Evolutionary conservation across 176 grass and related monocot species (phyloP), one percentile per base, ranked within the genome.

Genomic region (Cenchrus americanus): DNA sequence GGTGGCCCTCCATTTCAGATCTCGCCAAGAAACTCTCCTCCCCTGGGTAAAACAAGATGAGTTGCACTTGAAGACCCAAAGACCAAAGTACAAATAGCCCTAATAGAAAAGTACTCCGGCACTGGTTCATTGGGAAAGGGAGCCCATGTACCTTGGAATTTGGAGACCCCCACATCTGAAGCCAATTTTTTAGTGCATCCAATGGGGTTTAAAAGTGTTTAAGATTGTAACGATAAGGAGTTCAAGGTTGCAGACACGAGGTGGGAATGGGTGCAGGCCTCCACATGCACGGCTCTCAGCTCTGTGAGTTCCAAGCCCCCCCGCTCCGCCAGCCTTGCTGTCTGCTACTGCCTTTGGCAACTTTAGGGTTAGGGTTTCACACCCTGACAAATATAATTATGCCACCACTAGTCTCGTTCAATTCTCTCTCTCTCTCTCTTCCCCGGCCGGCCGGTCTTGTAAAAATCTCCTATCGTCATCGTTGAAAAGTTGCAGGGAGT

Each of bases 311-410:
- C 86, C 84, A 65, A 83, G 34, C 34, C 21, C 59, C 59, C 59
- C 61, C 59, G 2, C 51, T 44, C n/a, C n/a, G 79, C n/a, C 51
- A 55, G 63, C 66, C 84, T 73, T 49, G 70, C 70, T 79, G 76
- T 49, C 77, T 76, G 62, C 55, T 89, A 7, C 53, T 23, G 84
- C 69, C 64, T 77, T 82, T 78, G 60, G 6, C 44, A 74, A 69
- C 75, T 83, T 83, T 90, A 90, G 89, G 84, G 89, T 90, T 90
- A 90, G 89, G 89, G 89, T 90, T 90, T 83, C 80, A 86, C 79
- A 49, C 24, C 60, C 13, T 64, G 73, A 58, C 48, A 54, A 54
- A 7, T 52, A 12, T 14, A 90, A 64, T 37, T 2, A 47, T 17
- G 72, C 73, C 66, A 81, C 10, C 26, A 18, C 14, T 51, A 3